These are phyloP conservation scores for Colletotrichum gloeosporioides DNA, from an alignment of 2,329 filamentous ascomycete genomes.

Conservation along the genomic window DNA sequence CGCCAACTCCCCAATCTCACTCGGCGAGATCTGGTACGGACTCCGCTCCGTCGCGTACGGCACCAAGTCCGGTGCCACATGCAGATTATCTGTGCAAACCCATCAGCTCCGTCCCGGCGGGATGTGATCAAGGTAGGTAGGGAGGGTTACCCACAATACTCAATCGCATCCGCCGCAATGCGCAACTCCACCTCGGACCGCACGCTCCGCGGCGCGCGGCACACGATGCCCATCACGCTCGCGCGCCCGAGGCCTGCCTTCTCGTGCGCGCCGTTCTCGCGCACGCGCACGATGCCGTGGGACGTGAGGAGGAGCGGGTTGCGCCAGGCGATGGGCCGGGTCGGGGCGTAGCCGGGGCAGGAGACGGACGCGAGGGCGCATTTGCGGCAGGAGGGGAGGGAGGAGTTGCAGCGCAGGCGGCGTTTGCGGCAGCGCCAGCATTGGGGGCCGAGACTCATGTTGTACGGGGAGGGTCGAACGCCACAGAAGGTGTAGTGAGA, in stretches of 20 bases:
- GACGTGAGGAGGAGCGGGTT: not conserved
- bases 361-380: not conserved
- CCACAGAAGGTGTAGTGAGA: not conserved
- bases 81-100: not conserved
- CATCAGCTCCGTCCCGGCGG: not conserved
- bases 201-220: not conserved
- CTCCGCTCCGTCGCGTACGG: not conserved
- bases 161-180: not conserved
- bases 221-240: not conserved
- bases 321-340: not conserved
- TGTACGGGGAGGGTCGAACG: too few species aligned
- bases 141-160: not conserved
- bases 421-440: slow-evolving; percentile 3
- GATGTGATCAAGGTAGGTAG: not conserved
- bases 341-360: not conserved
- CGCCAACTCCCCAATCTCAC: not conserved
- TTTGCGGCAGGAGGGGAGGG: not conserved
- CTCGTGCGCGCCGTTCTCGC: not conserved
- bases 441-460: slow-evolving; percentile 1
- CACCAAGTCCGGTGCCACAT: not conserved
- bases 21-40: not conserved
- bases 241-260: not conserved
- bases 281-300: not conserved
- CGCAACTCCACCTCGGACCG: not conserved
- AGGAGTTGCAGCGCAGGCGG: slow-evolving; percentile 7